phyloP scores from a whole-genome alignment of 169 alveolate genomes.

The Besnoitia besnoiti region DNA sequence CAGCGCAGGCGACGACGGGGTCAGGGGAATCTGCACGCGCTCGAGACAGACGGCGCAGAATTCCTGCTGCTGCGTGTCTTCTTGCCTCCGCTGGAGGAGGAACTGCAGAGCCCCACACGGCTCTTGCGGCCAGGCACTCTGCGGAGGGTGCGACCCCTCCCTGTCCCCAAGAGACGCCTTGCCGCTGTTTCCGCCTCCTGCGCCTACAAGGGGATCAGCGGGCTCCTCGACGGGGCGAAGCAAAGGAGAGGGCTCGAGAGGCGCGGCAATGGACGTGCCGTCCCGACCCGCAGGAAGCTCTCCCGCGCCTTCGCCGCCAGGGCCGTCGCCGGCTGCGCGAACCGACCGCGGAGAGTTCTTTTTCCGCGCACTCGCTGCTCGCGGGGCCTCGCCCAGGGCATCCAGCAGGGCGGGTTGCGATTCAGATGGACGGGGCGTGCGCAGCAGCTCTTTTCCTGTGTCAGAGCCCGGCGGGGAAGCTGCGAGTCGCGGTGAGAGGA shows the following conservation, averaged over 20 bases:
- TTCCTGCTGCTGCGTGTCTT: constrained; percentile 13
- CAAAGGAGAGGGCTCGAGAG: not conserved
- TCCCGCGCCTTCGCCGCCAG: not conserved
- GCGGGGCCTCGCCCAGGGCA: not conserved
- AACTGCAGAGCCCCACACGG: not conserved
- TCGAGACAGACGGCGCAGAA: constrained; percentile 66
- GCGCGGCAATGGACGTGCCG: not conserved
- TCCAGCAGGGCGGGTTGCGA: not conserved
- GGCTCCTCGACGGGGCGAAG: not conserved
- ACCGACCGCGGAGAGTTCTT: not conserved
- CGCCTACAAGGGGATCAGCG: not conserved
- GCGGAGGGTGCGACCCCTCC: not conserved
- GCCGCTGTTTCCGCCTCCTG: not conserved
- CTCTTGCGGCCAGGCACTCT: not conserved
- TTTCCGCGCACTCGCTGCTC: not conserved
- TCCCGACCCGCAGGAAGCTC: not conserved
- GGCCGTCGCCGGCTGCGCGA: not conserved
- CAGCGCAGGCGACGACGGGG: not conserved
- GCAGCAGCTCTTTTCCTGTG: not conserved
- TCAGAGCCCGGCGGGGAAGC: not conserved
- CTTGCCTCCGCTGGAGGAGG: constrained; percentile 30
- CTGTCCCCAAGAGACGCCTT: not conserved
- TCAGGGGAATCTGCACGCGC: constrained; percentile 25
- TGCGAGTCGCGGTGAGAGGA: not conserved
- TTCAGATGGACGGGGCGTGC: not conserved